These are phyloP conservation scores for Fraxinus paxiana DNA, from an alignment of 305 asterid genomes.

Conservation along the genomic window DNA sequence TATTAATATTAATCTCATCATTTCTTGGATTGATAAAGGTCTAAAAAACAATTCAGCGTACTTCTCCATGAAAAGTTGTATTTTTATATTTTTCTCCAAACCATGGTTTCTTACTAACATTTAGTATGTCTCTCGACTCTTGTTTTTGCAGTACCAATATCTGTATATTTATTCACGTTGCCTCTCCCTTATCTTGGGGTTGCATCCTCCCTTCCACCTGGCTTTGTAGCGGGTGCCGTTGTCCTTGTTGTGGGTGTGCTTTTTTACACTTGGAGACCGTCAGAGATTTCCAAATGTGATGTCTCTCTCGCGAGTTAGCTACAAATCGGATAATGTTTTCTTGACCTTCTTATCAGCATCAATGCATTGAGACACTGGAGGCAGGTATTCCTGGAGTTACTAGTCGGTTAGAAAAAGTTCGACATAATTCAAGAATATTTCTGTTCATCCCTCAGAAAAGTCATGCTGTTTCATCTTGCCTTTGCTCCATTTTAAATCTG, in stretches of 20 bases:
- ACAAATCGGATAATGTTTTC: not conserved
- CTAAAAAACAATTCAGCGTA: not conserved
- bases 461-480: not conserved
- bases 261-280: conserved; percentile 65
- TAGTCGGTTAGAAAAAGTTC: not conserved
- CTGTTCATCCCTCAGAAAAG: not conserved
- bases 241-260: conserved; percentile 63
- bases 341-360: not conserved
- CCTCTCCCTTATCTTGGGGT: conserved; percentile 88
- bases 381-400: not conserved
- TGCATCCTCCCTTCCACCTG: conserved; percentile 80
- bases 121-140: not conserved
- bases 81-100: not conserved
- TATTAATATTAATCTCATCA: not conserved
- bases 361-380: conserved; percentile 11
- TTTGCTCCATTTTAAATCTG: not conserved
- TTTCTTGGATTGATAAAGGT: not conserved
- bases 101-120: not conserved
- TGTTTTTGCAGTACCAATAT: conserved; percentile 61
- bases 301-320: conserved; percentile 33
- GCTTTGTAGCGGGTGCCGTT: conserved; percentile 71
- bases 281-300: conserved; percentile 32
- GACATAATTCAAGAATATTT: not conserved
- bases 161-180: conserved; percentile 78
- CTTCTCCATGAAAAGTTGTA: not conserved